Conservation (phyloP, 768 basidiomycete genomes). For the Phylloporus arenicola region DNA sequence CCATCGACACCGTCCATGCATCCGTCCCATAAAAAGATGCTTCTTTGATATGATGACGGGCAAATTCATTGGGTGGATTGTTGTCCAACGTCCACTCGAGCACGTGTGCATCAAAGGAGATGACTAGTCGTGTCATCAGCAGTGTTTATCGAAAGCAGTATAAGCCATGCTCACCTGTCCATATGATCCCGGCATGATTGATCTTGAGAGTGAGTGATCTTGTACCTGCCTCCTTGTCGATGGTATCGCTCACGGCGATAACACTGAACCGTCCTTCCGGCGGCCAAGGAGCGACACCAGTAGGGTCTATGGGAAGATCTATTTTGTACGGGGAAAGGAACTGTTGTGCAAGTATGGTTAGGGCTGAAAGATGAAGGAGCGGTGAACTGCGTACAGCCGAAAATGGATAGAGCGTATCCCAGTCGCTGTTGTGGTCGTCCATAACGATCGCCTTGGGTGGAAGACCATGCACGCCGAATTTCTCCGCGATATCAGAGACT, state of each 20-base stretch:
- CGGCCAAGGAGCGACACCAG: slow-evolving; percentile 49
- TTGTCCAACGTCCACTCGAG: slow-evolving; percentile 78
- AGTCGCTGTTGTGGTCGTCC: slow-evolving; percentile 78
- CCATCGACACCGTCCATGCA: slow-evolving; percentile 67
- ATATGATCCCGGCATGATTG: slow-evolving; percentile 76
- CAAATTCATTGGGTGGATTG: slow-evolving; percentile 67
- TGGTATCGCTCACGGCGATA: slow-evolving; percentile 48
- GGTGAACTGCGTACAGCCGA: slow-evolving; percentile 46
- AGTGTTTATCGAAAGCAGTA: too few relatives aligned
- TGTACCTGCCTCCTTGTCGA: slow-evolving; percentile 54
- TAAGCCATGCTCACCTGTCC: slow-evolving; percentile 55
- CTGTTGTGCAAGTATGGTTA: slow-evolving; percentile 30
- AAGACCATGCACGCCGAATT: slow-evolving; percentile 48
- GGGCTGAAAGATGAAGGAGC: neutral
- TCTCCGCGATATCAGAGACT: slow-evolving; percentile 51
- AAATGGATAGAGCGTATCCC: slow-evolving; percentile 84
- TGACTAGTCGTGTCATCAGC: slow-evolving; percentile 39
- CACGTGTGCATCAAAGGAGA: slow-evolving; percentile 90
- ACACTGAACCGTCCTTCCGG: slow-evolving; percentile 45
- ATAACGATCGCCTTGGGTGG: slow-evolving; percentile 48
- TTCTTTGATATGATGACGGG: slow-evolving; percentile 88
- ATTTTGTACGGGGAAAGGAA: slow-evolving; percentile 86
- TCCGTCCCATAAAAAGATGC: slow-evolving; percentile 80
- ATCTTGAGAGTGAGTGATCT: slow-evolving; percentile 66
- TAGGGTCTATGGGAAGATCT: slow-evolving; percentile 46